phyloP scores from a whole-genome alignment of 2,329 filamentous ascomycete species.

The Fusarium subglutinans region DNA sequence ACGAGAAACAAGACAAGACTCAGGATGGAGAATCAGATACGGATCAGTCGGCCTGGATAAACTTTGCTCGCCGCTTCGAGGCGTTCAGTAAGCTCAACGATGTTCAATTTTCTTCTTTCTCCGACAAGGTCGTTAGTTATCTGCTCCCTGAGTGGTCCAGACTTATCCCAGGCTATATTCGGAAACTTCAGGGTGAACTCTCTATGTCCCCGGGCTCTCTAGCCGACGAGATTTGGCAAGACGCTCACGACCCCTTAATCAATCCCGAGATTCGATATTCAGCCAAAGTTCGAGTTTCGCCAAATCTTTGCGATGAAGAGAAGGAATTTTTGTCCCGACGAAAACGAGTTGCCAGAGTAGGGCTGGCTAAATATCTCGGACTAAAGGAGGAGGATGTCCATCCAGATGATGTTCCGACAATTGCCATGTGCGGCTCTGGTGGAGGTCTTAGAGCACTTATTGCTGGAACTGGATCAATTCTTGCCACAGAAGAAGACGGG shows the following conservation, averaged over 20 bases:
- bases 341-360: conserved; percentile 72
- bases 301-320: conserved; percentile 85
- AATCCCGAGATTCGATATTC: conserved; percentile 90
- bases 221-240: conserved; percentile 91
- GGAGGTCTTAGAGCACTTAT: conserved; percentile 91
- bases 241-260: conserved; percentile 82
- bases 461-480: conserved; percentile 86
- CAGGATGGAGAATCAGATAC: conserved; percentile 26
- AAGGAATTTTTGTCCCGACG: conserved; percentile 76
- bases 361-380: conserved; percentile 83
- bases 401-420: conserved; percentile 89
- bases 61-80: conserved; percentile 59
- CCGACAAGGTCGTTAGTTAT: conserved; percentile 71
- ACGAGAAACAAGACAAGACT: conserved; percentile 28
- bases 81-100: conserved; percentile 64
- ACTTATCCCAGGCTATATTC: conserved; percentile 76
- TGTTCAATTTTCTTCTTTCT: conserved; percentile 63
- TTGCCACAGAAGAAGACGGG: conserved; percentile 85
- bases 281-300: conserved; percentile 82
- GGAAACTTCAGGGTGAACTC: conserved; percentile 87
- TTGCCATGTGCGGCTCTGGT: conserved; percentile 94
- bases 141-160: conserved; percentile 87
- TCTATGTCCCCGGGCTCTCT: conserved; percentile 88
- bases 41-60: conserved; percentile 57
- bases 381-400: conserved; percentile 84